These are phyloP conservation scores for Clonostachys rhizophaga DNA, from an alignment of 2,329 filamentous ascomycete genomes.

Conservation along the genomic window DNA sequence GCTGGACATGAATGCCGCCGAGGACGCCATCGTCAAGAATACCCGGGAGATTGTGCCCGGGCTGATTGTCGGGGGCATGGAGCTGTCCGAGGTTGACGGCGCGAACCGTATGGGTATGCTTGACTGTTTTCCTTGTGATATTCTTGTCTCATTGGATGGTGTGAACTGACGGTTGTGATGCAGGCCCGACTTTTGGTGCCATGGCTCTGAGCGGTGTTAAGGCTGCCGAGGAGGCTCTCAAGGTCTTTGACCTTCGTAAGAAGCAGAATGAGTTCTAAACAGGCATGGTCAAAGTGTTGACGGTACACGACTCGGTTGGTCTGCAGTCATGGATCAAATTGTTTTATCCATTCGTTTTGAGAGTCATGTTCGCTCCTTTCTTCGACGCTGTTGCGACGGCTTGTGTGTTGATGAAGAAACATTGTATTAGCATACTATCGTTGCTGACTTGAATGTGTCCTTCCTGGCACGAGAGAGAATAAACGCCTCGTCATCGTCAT, in stretches of 20 bases:
- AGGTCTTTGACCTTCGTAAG: constrained; percentile 73
- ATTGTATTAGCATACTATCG: too few relatives aligned
- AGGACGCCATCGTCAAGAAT: constrained; percentile 90
- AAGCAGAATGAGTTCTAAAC: constrained; percentile 63
- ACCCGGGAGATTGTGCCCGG: constrained; percentile 86
- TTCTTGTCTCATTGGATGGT: neutral
- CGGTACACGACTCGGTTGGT: too few relatives aligned
- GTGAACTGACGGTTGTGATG: neutral
- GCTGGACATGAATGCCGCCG: constrained; percentile 85
- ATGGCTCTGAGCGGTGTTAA: constrained; percentile 88
- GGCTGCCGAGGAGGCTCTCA: constrained; percentile 81
- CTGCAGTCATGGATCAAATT: too few relatives aligned
- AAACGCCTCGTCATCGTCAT: too few relatives aligned
- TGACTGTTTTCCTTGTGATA: neutral
- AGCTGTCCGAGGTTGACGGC: constrained; percentile 84
- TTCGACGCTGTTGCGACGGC: too few relatives aligned
- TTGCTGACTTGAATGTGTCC: too few relatives aligned
- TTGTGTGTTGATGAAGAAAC: too few relatives aligned
- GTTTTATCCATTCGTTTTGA: too few relatives aligned
- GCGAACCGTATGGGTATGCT: constrained; percentile 78
- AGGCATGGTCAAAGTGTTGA: too few relatives aligned
- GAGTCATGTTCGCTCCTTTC: too few relatives aligned
- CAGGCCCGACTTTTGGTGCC: constrained; percentile 74
- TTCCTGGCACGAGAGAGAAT: too few relatives aligned
- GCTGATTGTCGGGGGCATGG: constrained; percentile 92